Evolutionary conservation across 352 stramenopile genomes (phyloP).

Genomic region (Phytophthora citricola): DNA sequence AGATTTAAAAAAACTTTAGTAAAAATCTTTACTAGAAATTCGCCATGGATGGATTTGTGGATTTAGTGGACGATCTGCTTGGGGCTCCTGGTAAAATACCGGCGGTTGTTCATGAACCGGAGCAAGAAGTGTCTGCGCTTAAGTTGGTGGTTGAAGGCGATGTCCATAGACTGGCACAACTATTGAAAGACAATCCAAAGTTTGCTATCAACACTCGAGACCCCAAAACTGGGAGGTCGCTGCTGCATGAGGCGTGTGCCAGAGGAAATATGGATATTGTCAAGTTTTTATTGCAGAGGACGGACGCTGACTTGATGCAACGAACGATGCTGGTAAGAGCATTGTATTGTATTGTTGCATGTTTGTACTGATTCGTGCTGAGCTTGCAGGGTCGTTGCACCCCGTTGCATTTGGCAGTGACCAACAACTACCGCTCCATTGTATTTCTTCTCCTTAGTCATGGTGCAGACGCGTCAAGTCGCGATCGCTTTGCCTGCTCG

Average conservation of each 20-base stretch:
- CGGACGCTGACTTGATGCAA: slow-evolving; percentile 56
- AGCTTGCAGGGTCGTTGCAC: slow-evolving; percentile 59
- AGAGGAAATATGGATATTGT: slow-evolving; percentile 57
- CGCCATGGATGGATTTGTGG: slow-evolving; percentile 34
- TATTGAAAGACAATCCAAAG: slow-evolving; percentile 25
- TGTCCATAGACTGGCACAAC: slow-evolving; percentile 27
- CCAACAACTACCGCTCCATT: slow-evolving; percentile 60
- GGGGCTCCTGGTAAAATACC: slow-evolving; percentile 11
- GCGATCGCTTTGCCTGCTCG: slow-evolving; percentile 69
- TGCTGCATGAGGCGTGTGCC: slow-evolving; percentile 73
- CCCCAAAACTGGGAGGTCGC: slow-evolving; percentile 42
- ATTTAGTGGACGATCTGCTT: slow-evolving; percentile 62
- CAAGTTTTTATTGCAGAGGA: slow-evolving; percentile 59
- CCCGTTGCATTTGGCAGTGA: slow-evolving; percentile 66
- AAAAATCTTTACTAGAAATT: background rate
- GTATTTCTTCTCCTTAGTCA: slow-evolving; percentile 77
- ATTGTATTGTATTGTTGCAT: background rate
- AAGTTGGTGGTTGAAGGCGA: slow-evolving; percentile 43
- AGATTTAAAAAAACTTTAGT: no score
- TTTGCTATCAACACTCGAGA: slow-evolving; percentile 51
- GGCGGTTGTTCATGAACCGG: background rate
- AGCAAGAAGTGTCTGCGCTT: slow-evolving; percentile 18
- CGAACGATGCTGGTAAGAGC: slow-evolving; percentile 67
- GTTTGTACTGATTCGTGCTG: background rate
- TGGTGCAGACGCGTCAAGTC: slow-evolving; percentile 56